Evolutionary conservation across 2,329 filamentous ascomycete species (phyloP), one percentile per base, ranked within the genome.

Genomic region (Metarhizium brunneum): DNA sequence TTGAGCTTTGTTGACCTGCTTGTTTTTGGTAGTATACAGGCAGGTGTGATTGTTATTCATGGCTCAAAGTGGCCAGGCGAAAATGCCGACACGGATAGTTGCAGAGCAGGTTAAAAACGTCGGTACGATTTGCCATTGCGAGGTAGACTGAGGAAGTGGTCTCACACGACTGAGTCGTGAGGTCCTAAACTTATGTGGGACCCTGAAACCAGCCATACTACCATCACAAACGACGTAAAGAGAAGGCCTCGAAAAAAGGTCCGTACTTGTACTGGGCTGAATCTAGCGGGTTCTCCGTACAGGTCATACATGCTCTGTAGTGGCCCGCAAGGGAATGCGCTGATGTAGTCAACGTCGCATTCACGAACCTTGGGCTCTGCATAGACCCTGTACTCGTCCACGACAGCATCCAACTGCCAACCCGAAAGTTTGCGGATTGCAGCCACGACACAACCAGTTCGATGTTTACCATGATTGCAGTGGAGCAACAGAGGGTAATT

Each of bases 401-500:
- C 69, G 40, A 88, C 81, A 16, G 75, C 73, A 1, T 78, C 68
- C 1, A 83, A 68, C 18, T 83, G 74, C 84, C 88, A 89, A 14
- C 87, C 83, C 14, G 83, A 80, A 13, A 88, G 72, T 67, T 88
- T 89, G 59, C 91, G 85, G 59, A 95, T 79, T 56, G 88, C 85
- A 18, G 84, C 92, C 51, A 92, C 81, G n/a, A 94, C 86, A 66
- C 91, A 96, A 25, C 92, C 92, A 18, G 92, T 96, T 56, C 92
- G 87, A 67, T 96, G 92, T 80, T 89, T 94, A 67, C 92, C 92
- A 63, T 95, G 92, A 67, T 96, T 96, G 78, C 92, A 96, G 70
- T 96, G 92, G 50, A 96, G 81, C 43, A 96, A 77, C 11, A 96
- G 71, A 0, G 92, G 92, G 61, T 94, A 85, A 59, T 95, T 90